A percentile compares a stretch with the other conserved stretches of the same genome.
These are phyloP conservation scores for Pezicula carpinea DNA, from an alignment of 2,329 filamentous ascomycete genomes.

Conservation along the genomic window DNA sequence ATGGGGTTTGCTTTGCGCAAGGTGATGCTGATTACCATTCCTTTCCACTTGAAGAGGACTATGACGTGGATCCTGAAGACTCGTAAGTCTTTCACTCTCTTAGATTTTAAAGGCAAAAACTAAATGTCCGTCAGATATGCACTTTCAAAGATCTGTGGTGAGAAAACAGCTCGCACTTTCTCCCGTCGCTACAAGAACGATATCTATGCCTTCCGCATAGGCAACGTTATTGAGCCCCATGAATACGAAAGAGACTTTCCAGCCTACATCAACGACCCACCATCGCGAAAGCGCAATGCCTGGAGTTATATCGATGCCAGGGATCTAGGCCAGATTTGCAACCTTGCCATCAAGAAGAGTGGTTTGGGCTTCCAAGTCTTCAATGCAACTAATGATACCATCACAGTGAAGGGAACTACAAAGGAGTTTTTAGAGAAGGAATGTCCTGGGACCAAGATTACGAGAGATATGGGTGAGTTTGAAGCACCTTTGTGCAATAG, in stretches of 20 bases:
- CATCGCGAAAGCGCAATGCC: slow-evolving; percentile 49
- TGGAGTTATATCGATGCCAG: slow-evolving; percentile 61
- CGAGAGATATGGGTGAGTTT: slow-evolving; percentile 49
- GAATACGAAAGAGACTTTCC: slow-evolving; percentile 53
- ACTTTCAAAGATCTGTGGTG: slow-evolving; percentile 54
- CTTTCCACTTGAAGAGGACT: slow-evolving; percentile 55
- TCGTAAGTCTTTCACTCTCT: slow-evolving; percentile 22
- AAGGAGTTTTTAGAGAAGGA: slow-evolving; percentile 45
- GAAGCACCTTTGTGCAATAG: slow-evolving; percentile 57
- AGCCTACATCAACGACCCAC: slow-evolving; percentile 43
- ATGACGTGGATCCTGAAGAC: slow-evolving; percentile 46
- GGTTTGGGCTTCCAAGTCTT: slow-evolving; percentile 59
- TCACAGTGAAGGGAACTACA: slow-evolving; percentile 49
- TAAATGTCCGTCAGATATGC: slow-evolving; percentile 38
- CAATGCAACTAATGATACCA: slow-evolving; percentile 59
- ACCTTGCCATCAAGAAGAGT: slow-evolving; percentile 45
- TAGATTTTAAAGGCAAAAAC: background rate
- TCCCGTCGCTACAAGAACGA: slow-evolving; percentile 50
- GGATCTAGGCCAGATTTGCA: slow-evolving; percentile 57
- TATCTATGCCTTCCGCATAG: slow-evolving; percentile 57
- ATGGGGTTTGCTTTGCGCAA: slow-evolving; percentile 58
- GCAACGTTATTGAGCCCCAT: slow-evolving; percentile 57
- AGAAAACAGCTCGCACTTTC: slow-evolving; percentile 51
- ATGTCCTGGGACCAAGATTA: slow-evolving; percentile 46
- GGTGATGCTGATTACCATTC: slow-evolving; percentile 49